These are phyloP conservation scores for Rubus idaeus DNA, from an alignment of 306 rosid genomes.

Conservation along the genomic window DNA sequence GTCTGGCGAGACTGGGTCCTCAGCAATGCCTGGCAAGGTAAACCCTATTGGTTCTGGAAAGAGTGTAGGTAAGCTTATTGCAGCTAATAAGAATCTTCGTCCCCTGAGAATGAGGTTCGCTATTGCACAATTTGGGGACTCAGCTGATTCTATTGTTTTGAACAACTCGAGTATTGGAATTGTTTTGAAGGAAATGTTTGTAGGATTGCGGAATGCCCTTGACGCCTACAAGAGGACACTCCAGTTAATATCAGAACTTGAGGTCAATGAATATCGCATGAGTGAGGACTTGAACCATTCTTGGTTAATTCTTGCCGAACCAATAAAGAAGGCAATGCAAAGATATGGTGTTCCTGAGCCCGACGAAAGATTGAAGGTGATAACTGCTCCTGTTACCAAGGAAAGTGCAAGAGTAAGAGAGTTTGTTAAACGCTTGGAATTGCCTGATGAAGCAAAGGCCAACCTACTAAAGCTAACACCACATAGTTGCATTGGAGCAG, in stretches of 20 bases:
- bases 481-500: slow-evolving; percentile 68
- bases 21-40: too few relatives aligned
- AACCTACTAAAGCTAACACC: slow-evolving; percentile 64
- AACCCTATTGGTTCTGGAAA: too few relatives aligned
- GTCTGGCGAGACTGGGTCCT: slow-evolving; percentile 41
- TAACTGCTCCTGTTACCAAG: slow-evolving; percentile 48
- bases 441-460: slow-evolving; percentile 66
- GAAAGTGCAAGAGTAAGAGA: slow-evolving; percentile 54
- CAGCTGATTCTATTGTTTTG: too few relatives aligned
- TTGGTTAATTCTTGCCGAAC: slow-evolving; percentile 92
- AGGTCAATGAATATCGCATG: slow-evolving; percentile 74
- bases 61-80: slow-evolving; percentile 67
- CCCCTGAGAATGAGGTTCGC: slow-evolving; percentile 81
- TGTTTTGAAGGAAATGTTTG: slow-evolving; percentile 79
- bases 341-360: slow-evolving; percentile 84
- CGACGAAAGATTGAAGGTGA: slow-evolving; percentile 79
- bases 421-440: slow-evolving; percentile 62
- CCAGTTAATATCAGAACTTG: slow-evolving; percentile 75
- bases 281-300: slow-evolving; percentile 69
- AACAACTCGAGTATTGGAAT: slow-evolving; percentile 16
- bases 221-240: slow-evolving; percentile 78
- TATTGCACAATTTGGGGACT: slow-evolving; percentile 32
- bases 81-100: slow-evolving; percentile 61
- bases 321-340: slow-evolving; percentile 90
- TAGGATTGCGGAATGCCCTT: slow-evolving; percentile 78